Base-by-base conservation (phyloP, 306 rosid genomes). In the Phaseolus lunatus region DNA sequence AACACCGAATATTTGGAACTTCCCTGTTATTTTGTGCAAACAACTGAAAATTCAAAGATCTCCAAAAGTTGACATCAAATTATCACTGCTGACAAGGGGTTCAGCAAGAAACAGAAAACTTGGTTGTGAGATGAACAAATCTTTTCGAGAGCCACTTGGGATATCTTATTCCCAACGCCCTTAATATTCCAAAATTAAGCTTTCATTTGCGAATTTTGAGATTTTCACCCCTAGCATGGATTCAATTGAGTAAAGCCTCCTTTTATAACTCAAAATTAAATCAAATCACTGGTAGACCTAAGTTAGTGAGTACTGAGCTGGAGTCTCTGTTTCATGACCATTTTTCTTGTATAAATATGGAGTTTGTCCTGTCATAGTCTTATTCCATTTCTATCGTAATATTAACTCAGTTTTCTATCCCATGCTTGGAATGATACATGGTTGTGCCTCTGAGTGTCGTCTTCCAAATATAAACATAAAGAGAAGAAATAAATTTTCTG, bases 211-310 rank as follows among this genome's bases (percentile, higher is more conserved):
- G 1, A 33, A 33, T 6, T 5, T 33, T 33, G 39, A 33, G 39
- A 33, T 33, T 33, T 33, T 33, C 39, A 33, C 9, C 39, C 9
- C 39, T 33, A 33, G 35, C 35, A 4, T 33, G 39, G 8, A 7
- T 33, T 6, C 39, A 33, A 33, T 5, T 33, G 39, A 33, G 39
- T 0, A 33, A 33, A 33, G 39, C 39, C 9, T 50, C 45, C 48
- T 9, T 19, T 61, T 67, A 57, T 72, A 81, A 58, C 39, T 67
- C 41, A 24, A 50, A 52, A 39, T 18, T 50, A 44, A 75, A 59
- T 69, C 73, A 61, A 48, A 48, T 37, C 57, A 49, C 18, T 19
- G 57, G 14, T 56, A 63, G 47, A 41, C 72, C 31, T 37, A 53
- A 49, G 57, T 65, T 57, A 57, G 33, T 15, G 22, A 65, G 31